Evolutionary conservation across 495 filamentous ascomycete species (phyloP).

Genomic region (Immersiella caudata): DNA sequence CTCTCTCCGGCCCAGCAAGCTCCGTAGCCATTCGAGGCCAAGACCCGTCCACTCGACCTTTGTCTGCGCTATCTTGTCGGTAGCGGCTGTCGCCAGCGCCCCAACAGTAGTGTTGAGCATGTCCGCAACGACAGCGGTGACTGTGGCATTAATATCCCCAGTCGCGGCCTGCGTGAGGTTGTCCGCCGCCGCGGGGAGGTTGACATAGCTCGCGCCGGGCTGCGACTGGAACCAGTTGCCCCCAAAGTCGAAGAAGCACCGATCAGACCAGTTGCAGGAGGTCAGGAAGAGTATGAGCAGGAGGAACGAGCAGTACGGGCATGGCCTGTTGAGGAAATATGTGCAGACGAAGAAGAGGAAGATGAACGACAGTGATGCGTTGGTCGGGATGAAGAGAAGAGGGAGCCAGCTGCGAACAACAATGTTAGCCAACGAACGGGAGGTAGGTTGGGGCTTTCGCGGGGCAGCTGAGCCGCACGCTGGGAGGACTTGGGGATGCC

Average conservation of each 20-base stretch:
- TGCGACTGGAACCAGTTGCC: conserved; percentile 84
- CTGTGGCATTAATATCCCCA: conserved; percentile 40
- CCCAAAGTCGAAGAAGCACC: conserved; percentile 81
- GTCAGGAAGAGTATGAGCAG: conserved; percentile 87
- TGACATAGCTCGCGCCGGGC: conserved; percentile 27
- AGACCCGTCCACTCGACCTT: conserved; percentile 75
- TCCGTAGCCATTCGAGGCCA: conserved; percentile 81
- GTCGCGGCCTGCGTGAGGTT: conserved; percentile 34
- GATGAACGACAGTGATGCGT: conserved; percentile 82
- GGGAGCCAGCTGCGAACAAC: conserved; percentile 63
- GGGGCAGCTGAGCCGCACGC: neutral
- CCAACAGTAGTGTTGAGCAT: conserved; percentile 71
- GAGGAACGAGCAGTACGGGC: conserved; percentile 87
- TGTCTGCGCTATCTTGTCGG: conserved; percentile 62
- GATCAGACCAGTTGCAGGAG: conserved; percentile 89
- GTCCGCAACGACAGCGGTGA: conserved; percentile 51
- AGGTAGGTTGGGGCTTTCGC: conserved; percentile 10
- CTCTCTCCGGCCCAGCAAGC: conserved; percentile 70
- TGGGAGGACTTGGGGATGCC: conserved; percentile 1
- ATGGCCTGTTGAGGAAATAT: conserved; percentile 87
- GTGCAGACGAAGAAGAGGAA: conserved; percentile 88
- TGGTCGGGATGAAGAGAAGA: conserved; percentile 74
- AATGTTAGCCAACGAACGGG: conserved; percentile 12
- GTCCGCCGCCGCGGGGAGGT: conserved; percentile 29
- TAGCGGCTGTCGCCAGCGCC: conserved; percentile 64